Evolutionary conservation across 345 rosid genomes (phyloP), one percentile per base, ranked within the genome.

Genomic region (Carallia pectinifolia): DNA sequence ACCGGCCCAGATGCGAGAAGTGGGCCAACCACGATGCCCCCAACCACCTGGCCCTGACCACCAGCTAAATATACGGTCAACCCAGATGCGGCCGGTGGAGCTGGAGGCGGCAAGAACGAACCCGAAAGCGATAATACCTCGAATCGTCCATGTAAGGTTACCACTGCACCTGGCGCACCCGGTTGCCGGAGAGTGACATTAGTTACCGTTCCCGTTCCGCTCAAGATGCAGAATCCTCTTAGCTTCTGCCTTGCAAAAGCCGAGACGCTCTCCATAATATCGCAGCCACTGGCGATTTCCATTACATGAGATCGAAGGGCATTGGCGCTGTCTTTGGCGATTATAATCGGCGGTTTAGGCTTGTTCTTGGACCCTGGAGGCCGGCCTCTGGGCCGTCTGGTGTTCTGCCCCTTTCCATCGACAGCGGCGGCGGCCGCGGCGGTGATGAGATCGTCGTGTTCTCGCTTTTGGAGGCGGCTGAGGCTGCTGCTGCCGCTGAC

Each of bases 21-120:
- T 31, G 90, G 89, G 6, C 98, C 94, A 9, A 81, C 97, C 53
- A 85, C 94, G 53, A 86, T 85, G 16, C 98, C 98, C n/a, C 98
- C 98, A 4, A 93, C 87, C 10, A 93, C 94, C 34, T 89, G 98
- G 5, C 98, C 98, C 78, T 91, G 98, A 27, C 98, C 97, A 17
- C 97, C 97, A 29, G 94, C 97, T 69, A 93, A 68, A 61, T 93
- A 93, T 53, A 93, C 86, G 6, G 93, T 89, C 75, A 93, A 76
- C 64, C 91, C 94, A 0, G 98, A 87, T 0, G 97, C 95, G 9
- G 94, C 96, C 7, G 92, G 88, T 8, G 98, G 98, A 2, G 97
- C 98, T 0, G 98, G 98, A 3, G 98, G 97, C 23, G 98, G 98
- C 44, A 93, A 81, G 71, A 91, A 89, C 15, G 97, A 90, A 0